Evolutionary conservation across 192 early-diverging fungal species (phyloP), one percentile per base, ranked within the genome.

Genomic region (Coemansia sp.): DNA sequence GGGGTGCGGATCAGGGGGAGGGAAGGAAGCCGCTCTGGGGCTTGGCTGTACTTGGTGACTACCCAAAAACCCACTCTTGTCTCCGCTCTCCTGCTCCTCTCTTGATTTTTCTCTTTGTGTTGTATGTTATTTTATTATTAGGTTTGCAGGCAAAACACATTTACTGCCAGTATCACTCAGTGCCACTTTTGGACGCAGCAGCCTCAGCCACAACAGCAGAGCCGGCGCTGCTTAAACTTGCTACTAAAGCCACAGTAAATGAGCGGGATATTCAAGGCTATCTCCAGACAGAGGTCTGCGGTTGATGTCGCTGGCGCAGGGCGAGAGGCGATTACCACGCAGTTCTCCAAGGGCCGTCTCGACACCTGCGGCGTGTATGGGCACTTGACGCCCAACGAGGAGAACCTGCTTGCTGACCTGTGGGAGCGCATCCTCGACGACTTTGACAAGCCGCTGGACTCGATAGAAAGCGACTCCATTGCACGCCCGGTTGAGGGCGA

Each of bases 341-440:
- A 81, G 69, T 81, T 75, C 45, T 50, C 64, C 66, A 81, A 81
- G 51, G 73, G 78, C 4, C 72, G 73, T 8, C 66, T 81, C 21
- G 73, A 81, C 56, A 74, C 58, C 10, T 57, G 66, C 56, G 78
- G 78, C 9, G 62, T 67, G 18, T 81, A 63, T 42, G 38, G 45
- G 60, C 66, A 75, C 34, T 63, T 81, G 45, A 50, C 69, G 24
- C 69, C 69, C 14, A 14, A 40, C 10, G 78, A 81, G 66, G 78
- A 81, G 51, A 81, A 71, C 42, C 66, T 73, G 45, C 59, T 81
- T 23, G 73, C 73, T 3, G 73, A 81, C 46, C 65, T 81, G 60
- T 81, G 78, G 78, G 66, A 75, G 38, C 66, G 66, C 65, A 48
- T 81, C 34, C 69, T 81, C n/a, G 65, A 51, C 10, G 78, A 74